Evolutionary conservation across 1,139 yeast genomes (phyloP).

Genomic region (Geotrichum carabidarum): DNA sequence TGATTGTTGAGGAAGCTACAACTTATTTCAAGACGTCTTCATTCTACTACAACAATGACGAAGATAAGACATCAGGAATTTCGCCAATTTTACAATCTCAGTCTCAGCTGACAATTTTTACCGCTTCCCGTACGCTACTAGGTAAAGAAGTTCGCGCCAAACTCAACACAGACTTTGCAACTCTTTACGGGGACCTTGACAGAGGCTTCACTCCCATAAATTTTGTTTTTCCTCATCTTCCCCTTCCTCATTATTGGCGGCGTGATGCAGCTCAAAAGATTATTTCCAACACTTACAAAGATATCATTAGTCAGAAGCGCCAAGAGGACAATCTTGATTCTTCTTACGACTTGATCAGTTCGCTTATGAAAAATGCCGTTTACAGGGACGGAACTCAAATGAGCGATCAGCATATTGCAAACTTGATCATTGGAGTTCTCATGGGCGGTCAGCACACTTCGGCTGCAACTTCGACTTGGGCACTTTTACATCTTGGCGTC

Average conservation of each 20-base stretch:
- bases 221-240: constrained; percentile 91
- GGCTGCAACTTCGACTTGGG: constrained; percentile 95
- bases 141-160: constrained; percentile 88
- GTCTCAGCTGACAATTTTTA: constrained; percentile 93
- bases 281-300: constrained; percentile 75
- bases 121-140: constrained; percentile 85
- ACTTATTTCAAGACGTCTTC: constrained; percentile 55
- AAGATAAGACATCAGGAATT: constrained; percentile 44
- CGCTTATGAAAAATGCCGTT: constrained; percentile 72
- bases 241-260: constrained; percentile 75
- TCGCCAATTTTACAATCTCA: constrained; percentile 76
- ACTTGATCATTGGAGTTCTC: constrained; percentile 85
- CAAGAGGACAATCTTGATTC: constrained; percentile 60
- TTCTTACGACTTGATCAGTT: constrained; percentile 83
- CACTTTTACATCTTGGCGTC: constrained; percentile 82
- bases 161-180: constrained; percentile 79
- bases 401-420: constrained; percentile 94
- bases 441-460: constrained; percentile 99
- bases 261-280: constrained; percentile 85
- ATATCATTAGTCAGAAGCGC: constrained; percentile 71
- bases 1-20: constrained; percentile 70
- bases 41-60: constrained; percentile 38
- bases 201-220: constrained; percentile 95
- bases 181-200: constrained; percentile 83
- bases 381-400: constrained; percentile 90